Evolutionary conservation across 352 stramenopile genomes (phyloP).

Genomic region (Phytophthora pseudosyringae): DNA sequence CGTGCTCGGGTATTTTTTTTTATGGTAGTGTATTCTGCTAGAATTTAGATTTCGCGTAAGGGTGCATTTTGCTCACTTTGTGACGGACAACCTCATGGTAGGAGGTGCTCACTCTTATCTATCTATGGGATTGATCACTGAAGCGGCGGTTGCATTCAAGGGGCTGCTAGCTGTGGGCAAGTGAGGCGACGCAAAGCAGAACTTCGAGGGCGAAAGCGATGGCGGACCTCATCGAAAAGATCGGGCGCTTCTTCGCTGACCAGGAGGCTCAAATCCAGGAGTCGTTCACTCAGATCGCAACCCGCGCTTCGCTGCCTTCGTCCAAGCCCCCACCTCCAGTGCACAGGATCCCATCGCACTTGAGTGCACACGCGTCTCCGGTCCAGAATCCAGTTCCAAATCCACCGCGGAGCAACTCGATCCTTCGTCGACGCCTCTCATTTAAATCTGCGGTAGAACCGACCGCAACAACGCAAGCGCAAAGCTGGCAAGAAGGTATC

Average conservation of each 20-base stretch:
- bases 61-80: too few relatives aligned
- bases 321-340: conserved; percentile 7
- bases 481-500: conserved; percentile 12
- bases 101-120: not conserved
- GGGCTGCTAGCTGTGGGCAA: not conserved
- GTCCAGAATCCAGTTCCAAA: conserved; percentile 1
- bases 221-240: conserved; percentile 71
- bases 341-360: conserved; percentile 10
- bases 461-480: not conserved
- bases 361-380: not conserved
- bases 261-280: conserved; percentile 66
- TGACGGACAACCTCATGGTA: too few relatives aligned
- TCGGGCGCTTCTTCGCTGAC: conserved; percentile 71
- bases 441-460: conserved; percentile 13
- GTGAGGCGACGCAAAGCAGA: not conserved
- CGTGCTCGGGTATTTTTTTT: not conserved
- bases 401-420: conserved; percentile 18
- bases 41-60: too few relatives aligned
- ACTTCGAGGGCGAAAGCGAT: conserved; percentile 26
- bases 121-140: conserved; percentile 14
- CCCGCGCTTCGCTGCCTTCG: not conserved
- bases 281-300: conserved; percentile 33
- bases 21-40: conserved; percentile 1
- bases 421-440: conserved; percentile 33
- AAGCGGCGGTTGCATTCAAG: conserved; percentile 17